These are phyloP conservation scores for Pichia sp. DNA, from an alignment of 1,139 yeast species.

Conservation along the genomic window DNA sequence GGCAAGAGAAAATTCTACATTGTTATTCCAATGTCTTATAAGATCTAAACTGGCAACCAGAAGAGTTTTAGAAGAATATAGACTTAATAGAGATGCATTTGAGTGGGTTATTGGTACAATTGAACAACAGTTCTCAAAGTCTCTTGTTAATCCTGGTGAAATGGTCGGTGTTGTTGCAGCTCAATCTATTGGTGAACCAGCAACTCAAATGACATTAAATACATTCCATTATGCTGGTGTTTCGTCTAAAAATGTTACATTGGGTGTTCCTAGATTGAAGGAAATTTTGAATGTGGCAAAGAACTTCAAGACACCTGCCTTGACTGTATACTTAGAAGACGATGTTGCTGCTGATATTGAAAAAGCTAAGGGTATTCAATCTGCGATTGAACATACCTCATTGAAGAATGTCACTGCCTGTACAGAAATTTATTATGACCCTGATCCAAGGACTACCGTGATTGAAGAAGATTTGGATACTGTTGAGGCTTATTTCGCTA, in stretches of 20 bases:
- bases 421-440: conserved; percentile 94
- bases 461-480: conserved; percentile 96
- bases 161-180: conserved; percentile 99
- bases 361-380: conserved; percentile 88
- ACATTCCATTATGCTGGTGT: conserved; percentile 99
- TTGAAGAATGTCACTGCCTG: conserved; percentile 94
- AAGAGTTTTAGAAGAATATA: conserved; percentile 86
- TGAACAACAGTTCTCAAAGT: conserved; percentile 86
- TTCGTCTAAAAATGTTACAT: conserved; percentile 95
- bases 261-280: conserved; percentile 99
- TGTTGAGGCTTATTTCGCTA: conserved; percentile 92
- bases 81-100: conserved; percentile 76
- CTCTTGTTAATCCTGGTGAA: conserved; percentile 97
- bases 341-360: conserved; percentile 85
- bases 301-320: conserved; percentile 96
- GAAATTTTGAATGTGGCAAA: conserved; percentile 98
- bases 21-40: conserved; percentile 81
- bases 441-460: conserved; percentile 93
- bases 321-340: conserved; percentile 80
- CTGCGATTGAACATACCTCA: conserved; percentile 95
- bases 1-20: conserved; percentile 90
- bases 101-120: conserved; percentile 95
- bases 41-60: conserved; percentile 89
- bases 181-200: conserved; percentile 99
- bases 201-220: conserved; percentile 97